Evolutionary conservation across 2,329 filamentous ascomycete genomes (phyloP), one percentile per base, ranked within the genome.

Genomic region (Xylaria sp.): DNA sequence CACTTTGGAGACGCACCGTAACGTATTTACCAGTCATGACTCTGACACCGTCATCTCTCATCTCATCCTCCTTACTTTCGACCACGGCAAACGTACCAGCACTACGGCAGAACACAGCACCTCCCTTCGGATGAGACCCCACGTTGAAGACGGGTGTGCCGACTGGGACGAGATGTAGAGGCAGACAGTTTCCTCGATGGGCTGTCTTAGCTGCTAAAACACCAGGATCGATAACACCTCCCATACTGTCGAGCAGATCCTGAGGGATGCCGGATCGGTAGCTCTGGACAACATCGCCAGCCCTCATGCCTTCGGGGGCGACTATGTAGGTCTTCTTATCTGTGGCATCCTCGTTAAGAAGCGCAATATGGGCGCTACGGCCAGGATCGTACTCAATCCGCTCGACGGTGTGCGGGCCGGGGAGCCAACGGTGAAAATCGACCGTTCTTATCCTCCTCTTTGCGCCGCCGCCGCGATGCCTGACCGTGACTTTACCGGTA

Each of bases 361-460:
- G 86, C 5, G 96, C 96, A 80, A 99, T 94, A 79, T 99, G 96
- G 14, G 95, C 93, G 75, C 90, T 97, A 60, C 96, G 91, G 72
- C 93, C 93, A 0, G 96, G 96, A 76, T 99, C 97, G 80, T 98
- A 94, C 80, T 99, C 96, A 76, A 99, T 96, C 69, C 96, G 89
- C 78, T 98, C 94, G 63, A 99, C 95, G 17, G 90, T 82, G 75
- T 98, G 96, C 71, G 92, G 90, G 19, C 96, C 96, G 0, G 94
- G 89, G 30, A 87, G 87, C 80, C 86, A 89, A 62, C 96, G 91
- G 72, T 90, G 84, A 79, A 97, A 99, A 81, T 99, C 97, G 39
- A 99, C 90, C 1, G 90, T 96, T 68, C 97, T 87, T 82, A 99
- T 97, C 78, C 96, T 90, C 77, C 94, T 87, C 85, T 98, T 97